Evolutionary conservation across 2,329 filamentous ascomycete species (phyloP).

Genomic region (Phaeophleospora eucalypticola): DNA sequence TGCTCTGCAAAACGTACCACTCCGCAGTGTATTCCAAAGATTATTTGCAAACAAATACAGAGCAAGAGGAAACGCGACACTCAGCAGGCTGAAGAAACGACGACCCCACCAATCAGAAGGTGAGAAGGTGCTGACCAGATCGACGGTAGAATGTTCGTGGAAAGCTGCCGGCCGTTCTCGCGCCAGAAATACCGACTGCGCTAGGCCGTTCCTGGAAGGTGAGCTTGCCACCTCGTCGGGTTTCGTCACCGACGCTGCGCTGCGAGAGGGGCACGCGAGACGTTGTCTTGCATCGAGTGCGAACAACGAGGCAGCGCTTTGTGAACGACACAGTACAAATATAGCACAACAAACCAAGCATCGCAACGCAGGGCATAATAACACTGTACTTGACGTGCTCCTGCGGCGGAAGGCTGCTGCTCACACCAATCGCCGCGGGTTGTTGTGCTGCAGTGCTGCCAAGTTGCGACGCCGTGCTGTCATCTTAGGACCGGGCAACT

Average conservation of each 20-base stretch:
- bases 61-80: too few relatives aligned
- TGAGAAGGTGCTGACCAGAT: not conserved
- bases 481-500: too few relatives aligned
- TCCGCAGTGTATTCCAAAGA: too few relatives aligned
- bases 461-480: too few relatives aligned
- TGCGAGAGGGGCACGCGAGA: too few relatives aligned
- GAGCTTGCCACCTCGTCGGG: not conserved
- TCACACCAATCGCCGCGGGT: not conserved
- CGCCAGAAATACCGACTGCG: not conserved
- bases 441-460: too few relatives aligned
- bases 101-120: not conserved
- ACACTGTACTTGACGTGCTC: not conserved
- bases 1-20: too few relatives aligned
- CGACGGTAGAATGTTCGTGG: not conserved
- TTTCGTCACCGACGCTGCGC: too few relatives aligned
- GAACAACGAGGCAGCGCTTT: not conserved
- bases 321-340: not conserved
- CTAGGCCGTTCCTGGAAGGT: not conserved
- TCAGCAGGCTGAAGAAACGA: not conserved
- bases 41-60: too few relatives aligned
- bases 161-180: not conserved
- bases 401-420: not conserved
- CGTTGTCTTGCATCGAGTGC: too few relatives aligned
- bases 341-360: too few relatives aligned
- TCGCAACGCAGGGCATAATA: too few relatives aligned